A percentile compares a stretch with the other conserved stretches of the same genome.
Evolutionary conservation across 164 flowering plant genomes (phyloP).

Genomic region (Vitis rupestris): DNA sequence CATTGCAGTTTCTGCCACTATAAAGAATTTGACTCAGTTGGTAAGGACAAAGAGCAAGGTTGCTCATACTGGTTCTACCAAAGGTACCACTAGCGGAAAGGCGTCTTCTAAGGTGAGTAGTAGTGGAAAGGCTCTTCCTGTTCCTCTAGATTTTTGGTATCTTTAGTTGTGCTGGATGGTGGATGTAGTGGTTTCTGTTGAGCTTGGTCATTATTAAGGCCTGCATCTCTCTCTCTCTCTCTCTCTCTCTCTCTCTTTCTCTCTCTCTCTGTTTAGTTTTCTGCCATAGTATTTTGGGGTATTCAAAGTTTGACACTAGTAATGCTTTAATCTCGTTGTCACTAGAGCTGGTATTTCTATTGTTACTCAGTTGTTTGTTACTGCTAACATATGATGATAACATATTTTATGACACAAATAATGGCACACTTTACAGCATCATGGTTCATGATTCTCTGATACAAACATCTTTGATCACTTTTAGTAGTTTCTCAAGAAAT

Average conservation of each 20-base stretch:
- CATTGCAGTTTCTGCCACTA: constrained; percentile 94
- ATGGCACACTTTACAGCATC: too few species aligned
- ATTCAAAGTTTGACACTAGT: neutral
- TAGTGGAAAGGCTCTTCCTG: constrained; percentile 35
- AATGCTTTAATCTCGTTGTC: neutral
- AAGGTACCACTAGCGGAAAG: constrained; percentile 45
- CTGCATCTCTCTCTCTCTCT: too few species aligned
- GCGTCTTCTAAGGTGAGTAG: constrained; percentile 28
- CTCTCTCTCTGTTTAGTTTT: neutral
- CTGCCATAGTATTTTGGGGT: neutral
- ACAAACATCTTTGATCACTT: too few species aligned
- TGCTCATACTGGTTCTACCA: constrained; percentile 44
- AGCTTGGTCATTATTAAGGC: neutral
- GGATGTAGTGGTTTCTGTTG: neutral
- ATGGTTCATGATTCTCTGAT: too few species aligned
- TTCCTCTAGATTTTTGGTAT: neutral
- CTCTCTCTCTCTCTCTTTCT: too few species aligned
- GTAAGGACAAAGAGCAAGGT: constrained; percentile 59
- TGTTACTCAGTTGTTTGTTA: neutral
- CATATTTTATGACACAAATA: too few species aligned
- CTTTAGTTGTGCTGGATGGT: neutral
- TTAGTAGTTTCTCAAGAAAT: too few species aligned
- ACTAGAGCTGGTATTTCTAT: neutral
- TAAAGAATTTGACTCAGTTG: constrained; percentile 78
- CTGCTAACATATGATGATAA: too few species aligned